Evolutionary conservation across 768 basidiomycete species (phyloP), one percentile per base, ranked within the genome.

Genomic region (Boletus bicolor): DNA sequence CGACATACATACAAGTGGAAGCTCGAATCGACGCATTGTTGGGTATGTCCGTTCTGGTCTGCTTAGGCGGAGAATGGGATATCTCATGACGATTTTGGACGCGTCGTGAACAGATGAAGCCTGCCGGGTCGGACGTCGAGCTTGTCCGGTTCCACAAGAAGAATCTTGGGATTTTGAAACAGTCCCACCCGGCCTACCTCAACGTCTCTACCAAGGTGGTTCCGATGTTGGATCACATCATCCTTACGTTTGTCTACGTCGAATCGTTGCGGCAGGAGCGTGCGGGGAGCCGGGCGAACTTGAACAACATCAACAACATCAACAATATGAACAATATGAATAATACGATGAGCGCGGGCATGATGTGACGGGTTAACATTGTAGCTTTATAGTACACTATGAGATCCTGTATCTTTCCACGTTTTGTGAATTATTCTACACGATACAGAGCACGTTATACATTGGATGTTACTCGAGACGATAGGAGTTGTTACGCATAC

Each of bases 1-100:
- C 62, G 58, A 2, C 61, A 49, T 9, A 55, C 57, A 26, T 76
- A 73, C 61, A 69, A 70, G 19, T 76, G 74, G 75, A 64, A 62
- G 26, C 26, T 72, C 11, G 64, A 62, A 9, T 51, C 55, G 19
- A 57, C 58, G 7, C 64, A 68, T 7, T 67, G 67, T 14, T 60
- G 64, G 65, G 72, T 70, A 49, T 19, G 67, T 58, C 3, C 14
- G 7, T n/a, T 26, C 10, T 6, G 12, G 17, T 17, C 26, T 47
- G 11, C 14, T 42, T 17, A 42, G 8, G 32, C 21, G 41, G 19
- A 32, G 36, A 19, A 9, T 28, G 32, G 5, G 44, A 38, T 45
- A 10, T 49, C 26, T 30, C n/a, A 7, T 5, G 26, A 30, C 6
- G n/a, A 1, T 38, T 14, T 34, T 7, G 42, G 17, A n/a, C 2